These are phyloP conservation scores for Thalassiosira livingstoniorum DNA, from an alignment of 352 stramenopile genomes.

Conservation along the genomic window DNA sequence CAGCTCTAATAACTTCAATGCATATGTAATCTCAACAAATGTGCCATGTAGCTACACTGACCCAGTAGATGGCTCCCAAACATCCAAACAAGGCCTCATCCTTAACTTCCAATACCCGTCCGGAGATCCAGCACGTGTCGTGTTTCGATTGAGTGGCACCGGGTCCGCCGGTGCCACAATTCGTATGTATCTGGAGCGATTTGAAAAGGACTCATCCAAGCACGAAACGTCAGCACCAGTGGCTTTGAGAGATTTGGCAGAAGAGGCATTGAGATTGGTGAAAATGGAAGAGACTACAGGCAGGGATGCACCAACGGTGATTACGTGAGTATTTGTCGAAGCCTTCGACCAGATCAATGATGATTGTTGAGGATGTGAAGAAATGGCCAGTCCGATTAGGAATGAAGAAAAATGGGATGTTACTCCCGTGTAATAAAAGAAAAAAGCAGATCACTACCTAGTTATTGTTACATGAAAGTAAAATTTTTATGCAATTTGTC, in stretches of 20 bases:
- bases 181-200: conserved; percentile 98
- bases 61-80: conserved; percentile 96
- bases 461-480: too few relatives aligned
- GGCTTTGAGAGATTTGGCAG: conserved; percentile 89
- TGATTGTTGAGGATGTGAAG: too few relatives aligned
- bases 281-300: conserved; percentile 93
- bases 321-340: too few relatives aligned
- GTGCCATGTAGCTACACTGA: conserved; percentile 91
- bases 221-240: conserved; percentile 86
- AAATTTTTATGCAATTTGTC: too few relatives aligned
- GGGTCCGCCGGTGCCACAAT: conserved; percentile 96
- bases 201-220: conserved; percentile 86
- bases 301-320: conserved; percentile 94
- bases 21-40: too few relatives aligned
- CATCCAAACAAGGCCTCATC: conserved; percentile 96
- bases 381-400: too few relatives aligned
- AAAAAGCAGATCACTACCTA: too few relatives aligned
- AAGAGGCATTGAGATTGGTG: conserved; percentile 92
- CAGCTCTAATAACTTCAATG: too few relatives aligned
- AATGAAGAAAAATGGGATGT: too few relatives aligned
- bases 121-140: conserved; percentile 91
- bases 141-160: conserved; percentile 98
- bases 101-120: conserved; percentile 90
- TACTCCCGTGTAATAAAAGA: too few relatives aligned
- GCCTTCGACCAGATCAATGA: too few relatives aligned